Percentiles rank a stretch among this genome's conserved stretches.
Evolutionary conservation across 768 basidiomycete species (phyloP).

Genomic region (Boletus pseudopeckii): DNA sequence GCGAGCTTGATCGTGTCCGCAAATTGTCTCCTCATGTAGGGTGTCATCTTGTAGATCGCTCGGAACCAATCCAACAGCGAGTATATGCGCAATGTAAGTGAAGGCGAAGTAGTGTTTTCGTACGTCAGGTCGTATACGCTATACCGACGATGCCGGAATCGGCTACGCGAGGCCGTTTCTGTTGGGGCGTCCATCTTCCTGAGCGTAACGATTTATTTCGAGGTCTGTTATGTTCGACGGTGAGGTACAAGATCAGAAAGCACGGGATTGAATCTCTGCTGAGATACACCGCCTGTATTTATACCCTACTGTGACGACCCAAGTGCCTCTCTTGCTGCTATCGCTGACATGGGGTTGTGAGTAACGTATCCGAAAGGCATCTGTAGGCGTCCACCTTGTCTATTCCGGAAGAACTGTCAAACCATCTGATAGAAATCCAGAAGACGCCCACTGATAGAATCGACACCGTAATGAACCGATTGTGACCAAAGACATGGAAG

Average conservation of each 20-base stretch:
- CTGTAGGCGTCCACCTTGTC: slow-evolving; percentile 12
- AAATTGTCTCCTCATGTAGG: slow-evolving; percentile 6
- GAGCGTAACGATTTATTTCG: background rate
- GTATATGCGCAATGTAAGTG: background rate
- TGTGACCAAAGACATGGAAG: too few species aligned
- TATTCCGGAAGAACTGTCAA: background rate
- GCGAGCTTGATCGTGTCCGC: slow-evolving; percentile 21
- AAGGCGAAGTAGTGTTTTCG: slow-evolving; percentile 8
- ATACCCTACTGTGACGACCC: slow-evolving; percentile 7
- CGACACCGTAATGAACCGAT: too few species aligned
- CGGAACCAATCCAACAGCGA: background rate
- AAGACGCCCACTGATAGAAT: too few species aligned
- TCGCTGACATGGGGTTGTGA: background rate
- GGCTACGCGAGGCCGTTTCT: background rate
- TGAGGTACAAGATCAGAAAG: background rate
- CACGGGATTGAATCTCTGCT: background rate
- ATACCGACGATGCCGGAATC: slow-evolving; percentile 12
- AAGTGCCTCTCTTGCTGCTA: background rate
- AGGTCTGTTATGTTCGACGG: background rate
- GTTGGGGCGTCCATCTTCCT: background rate
- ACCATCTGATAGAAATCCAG: too few species aligned
- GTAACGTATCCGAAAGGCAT: background rate
- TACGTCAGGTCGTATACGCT: slow-evolving; percentile 25
- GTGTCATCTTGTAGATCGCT: background rate
- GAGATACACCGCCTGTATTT: slow-evolving; percentile 8